These are phyloP conservation scores for Candida pseudoviswanathii DNA, from an alignment of 1,139 yeast species.

Conservation along the genomic window DNA sequence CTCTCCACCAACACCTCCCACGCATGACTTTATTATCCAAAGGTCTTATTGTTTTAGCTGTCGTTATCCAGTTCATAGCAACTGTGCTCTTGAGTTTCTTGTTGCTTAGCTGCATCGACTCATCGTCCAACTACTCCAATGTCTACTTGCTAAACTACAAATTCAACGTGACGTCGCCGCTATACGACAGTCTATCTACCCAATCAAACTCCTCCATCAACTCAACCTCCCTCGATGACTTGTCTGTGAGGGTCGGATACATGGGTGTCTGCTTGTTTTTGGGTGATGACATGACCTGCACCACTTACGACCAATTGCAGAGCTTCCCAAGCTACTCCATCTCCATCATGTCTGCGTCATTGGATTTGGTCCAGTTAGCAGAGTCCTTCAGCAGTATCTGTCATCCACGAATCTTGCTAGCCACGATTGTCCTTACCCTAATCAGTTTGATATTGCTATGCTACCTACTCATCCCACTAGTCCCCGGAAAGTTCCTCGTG, in stretches of 20 bases:
- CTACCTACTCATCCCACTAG: constrained; percentile 49
- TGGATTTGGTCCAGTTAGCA: constrained; percentile 47
- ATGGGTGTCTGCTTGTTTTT: constrained; percentile 49
- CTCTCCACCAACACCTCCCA: neutral
- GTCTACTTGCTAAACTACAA: constrained; percentile 47
- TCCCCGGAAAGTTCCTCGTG: constrained; percentile 45
- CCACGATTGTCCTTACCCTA: constrained; percentile 47
- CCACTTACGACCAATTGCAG: constrained; percentile 27
- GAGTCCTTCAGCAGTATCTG: constrained; percentile 44
- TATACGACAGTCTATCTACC: constrained; percentile 9
- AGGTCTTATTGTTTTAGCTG: constrained; percentile 16
- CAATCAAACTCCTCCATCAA: constrained; percentile 3
- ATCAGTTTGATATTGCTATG: constrained; percentile 40
- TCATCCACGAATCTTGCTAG: constrained; percentile 57
- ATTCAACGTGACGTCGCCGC: constrained; percentile 38
- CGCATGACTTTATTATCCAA: constrained; percentile 8
- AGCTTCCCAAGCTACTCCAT: constrained; percentile 18
- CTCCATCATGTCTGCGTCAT: constrained; percentile 18
- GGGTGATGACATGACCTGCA: constrained; percentile 31
- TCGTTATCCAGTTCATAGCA: constrained; percentile 36
- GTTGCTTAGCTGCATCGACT: constrained; percentile 52
- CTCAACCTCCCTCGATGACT: constrained; percentile 22
- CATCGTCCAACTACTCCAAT: constrained; percentile 41
- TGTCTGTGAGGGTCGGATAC: constrained; percentile 52
- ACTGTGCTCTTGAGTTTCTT: constrained; percentile 51